These are phyloP conservation scores for Fragaria iinumae DNA, from an alignment of 306 rosid species.

Conservation along the genomic window DNA sequence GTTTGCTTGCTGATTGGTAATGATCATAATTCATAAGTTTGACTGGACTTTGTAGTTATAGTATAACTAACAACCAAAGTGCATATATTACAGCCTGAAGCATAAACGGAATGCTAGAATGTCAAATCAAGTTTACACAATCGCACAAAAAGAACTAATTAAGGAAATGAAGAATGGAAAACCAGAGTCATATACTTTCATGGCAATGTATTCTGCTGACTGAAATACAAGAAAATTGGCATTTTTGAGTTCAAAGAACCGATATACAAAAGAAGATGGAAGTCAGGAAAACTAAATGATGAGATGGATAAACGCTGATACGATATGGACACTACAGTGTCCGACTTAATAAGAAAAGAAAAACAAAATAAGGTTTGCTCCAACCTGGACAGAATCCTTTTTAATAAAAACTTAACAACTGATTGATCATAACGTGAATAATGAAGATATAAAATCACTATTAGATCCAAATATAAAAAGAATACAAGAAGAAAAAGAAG, in stretches of 20 bases:
- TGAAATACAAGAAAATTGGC: background rate
- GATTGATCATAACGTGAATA: background rate
- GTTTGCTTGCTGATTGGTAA: background rate
- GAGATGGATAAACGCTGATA: background rate
- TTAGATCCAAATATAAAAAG: background rate
- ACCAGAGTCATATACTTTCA: background rate
- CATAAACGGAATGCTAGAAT: background rate
- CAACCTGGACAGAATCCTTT: background rate
- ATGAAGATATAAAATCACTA: background rate
- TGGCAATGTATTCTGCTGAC: background rate
- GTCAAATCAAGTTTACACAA: background rate
- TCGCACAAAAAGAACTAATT: background rate
- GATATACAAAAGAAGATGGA: background rate
- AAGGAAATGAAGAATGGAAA: background rate
- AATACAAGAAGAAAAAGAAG: background rate
- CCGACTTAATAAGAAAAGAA: background rate
- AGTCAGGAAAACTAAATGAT: background rate
- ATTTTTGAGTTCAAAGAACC: conserved; percentile 1
- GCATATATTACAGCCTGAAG: background rate
- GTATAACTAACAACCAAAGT: background rate
- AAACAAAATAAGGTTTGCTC: background rate
- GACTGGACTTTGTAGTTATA: background rate
- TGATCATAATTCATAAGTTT: conserved; percentile 5
- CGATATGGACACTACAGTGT: background rate
- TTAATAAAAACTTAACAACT: background rate